Percentiles rank a stretch among this genome's conserved stretches.
Evolutionary conservation across 345 rosid species (phyloP).

Genomic region (Geranium rotundifolium): DNA sequence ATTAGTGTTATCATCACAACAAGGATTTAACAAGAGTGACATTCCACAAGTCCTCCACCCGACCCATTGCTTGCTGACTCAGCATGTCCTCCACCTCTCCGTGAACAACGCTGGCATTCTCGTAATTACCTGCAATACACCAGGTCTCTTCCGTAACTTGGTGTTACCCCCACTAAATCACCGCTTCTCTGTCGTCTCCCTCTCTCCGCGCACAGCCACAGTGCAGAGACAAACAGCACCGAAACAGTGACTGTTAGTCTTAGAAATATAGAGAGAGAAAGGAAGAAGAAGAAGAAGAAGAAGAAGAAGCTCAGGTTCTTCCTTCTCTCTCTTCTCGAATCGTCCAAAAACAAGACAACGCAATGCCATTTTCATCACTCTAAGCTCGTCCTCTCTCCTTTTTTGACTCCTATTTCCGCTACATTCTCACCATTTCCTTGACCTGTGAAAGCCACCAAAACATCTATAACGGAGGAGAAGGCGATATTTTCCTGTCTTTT

Average conservation of each 20-base stretch:
- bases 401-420: slow-evolving; percentile 13
- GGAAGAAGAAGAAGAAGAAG: not conserved
- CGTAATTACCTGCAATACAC: too few relatives aligned
- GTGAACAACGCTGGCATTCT: too few relatives aligned
- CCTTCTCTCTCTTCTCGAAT: too few relatives aligned
- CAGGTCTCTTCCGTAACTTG: too few relatives aligned
- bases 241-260: not conserved
- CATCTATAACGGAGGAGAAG: not conserved
- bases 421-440: too few relatives aligned
- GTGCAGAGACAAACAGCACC: too few relatives aligned
- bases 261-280: slow-evolving; percentile 5
- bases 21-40: too few relatives aligned
- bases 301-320: not conserved
- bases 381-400: slow-evolving; percentile 21
- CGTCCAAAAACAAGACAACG: slow-evolving; percentile 13
- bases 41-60: too few relatives aligned
- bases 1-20: too few relatives aligned
- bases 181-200: not conserved
- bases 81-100: too few relatives aligned
- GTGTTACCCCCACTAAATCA: too few relatives aligned
- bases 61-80: too few relatives aligned
- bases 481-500: not conserved
- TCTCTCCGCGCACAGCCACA: not conserved
- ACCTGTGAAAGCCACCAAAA: not conserved
- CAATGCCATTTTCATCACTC: slow-evolving; percentile 34